Evolutionary conservation across 371 early-diverging fungal species (phyloP).

Genomic region (Circinella minor): DNA sequence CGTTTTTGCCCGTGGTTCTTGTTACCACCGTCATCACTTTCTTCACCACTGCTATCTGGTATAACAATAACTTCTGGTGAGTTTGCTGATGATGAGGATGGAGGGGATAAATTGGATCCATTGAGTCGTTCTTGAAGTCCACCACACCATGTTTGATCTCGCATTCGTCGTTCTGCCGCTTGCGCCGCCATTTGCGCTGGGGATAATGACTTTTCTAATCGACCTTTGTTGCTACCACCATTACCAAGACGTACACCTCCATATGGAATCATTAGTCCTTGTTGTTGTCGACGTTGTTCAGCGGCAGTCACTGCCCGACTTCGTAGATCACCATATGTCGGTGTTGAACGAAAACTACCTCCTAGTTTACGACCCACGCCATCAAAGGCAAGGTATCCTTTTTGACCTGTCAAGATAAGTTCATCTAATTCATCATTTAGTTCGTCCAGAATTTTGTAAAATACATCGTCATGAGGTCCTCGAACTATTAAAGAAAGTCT

Average conservation of each 20-base stretch:
- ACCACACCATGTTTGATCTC: conserved; percentile 66
- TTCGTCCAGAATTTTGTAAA: conserved; percentile 61
- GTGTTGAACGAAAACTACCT: conserved; percentile 20
- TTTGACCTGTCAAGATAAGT: conserved; percentile 47
- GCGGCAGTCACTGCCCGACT: conserved; percentile 52
- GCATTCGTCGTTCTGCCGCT: conserved; percentile 59
- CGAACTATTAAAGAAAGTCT: conserved; percentile 33
- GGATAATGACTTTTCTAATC: conserved; percentile 16
- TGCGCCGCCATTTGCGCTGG: conserved; percentile 51
- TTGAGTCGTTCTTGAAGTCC: conserved; percentile 27
- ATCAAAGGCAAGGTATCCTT: conserved; percentile 55
- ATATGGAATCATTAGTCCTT: conserved; percentile 49
- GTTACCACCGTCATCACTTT: neutral
- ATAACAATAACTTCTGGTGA: conserved; percentile 4
- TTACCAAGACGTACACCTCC: conserved; percentile 54
- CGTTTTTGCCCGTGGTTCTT: conserved; percentile 3
- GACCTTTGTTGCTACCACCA: conserved; percentile 21
- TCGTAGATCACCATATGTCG: conserved; percentile 25
- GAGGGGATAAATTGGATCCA: neutral
- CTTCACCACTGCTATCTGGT: conserved; percentile 15
- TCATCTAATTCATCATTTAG: conserved; percentile 59
- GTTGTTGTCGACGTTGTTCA: conserved; percentile 42
- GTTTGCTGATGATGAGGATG: conserved; percentile 2
- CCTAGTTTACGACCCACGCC: conserved; percentile 46
- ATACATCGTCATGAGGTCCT: conserved; percentile 69